Evolutionary conservation across 1,284 basidiomycete genomes (phyloP).

Genomic region (Takashimella tepidaria): DNA sequence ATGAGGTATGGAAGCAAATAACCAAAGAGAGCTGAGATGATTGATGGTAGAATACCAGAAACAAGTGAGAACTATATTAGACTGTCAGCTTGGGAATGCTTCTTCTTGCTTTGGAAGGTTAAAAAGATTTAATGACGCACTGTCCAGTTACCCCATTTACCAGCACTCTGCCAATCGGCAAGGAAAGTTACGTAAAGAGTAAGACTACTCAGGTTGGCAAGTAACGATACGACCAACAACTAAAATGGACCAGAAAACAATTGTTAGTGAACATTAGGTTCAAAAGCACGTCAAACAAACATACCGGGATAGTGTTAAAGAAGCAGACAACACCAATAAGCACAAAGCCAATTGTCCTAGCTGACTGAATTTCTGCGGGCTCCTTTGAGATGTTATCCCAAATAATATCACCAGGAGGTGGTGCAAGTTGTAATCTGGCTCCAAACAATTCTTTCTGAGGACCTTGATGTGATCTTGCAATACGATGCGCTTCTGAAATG

Average conservation of each 20-base stretch:
- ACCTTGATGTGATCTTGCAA: constrained; percentile 44
- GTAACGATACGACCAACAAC: constrained; percentile 37
- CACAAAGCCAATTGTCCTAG: constrained; percentile 67
- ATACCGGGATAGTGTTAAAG: constrained; percentile 78
- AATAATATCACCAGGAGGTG: constrained; percentile 52
- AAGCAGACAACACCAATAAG: constrained; percentile 72
- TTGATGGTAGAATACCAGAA: constrained; percentile 82
- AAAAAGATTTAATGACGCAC: too few species aligned
- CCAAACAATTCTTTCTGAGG: constrained; percentile 43
- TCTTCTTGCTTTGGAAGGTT: too few species aligned
- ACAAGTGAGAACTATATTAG: constrained; percentile 59
- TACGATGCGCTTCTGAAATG: constrained; percentile 68
- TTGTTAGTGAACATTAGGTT: constrained; percentile 68
- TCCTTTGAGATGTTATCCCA: constrained; percentile 82
- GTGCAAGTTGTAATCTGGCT: constrained; percentile 37
- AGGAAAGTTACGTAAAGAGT: constrained; percentile 67
- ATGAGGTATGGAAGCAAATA: constrained; percentile 83
- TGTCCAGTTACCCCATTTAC: constrained; percentile 49
- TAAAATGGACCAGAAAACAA: constrained; percentile 10
- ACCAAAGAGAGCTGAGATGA: constrained; percentile 80
- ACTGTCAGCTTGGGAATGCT: constrained; percentile 29
- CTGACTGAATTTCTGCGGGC: constrained; percentile 60
- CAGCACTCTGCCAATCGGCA: constrained; percentile 59
- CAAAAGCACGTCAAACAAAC: constrained; percentile 69
- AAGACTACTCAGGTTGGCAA: constrained; percentile 47